Percentiles rank a stretch among this genome's conserved stretches.
Conservation (phyloP, 2,329 filamentous ascomycete species). For the Fusarium falciforme region DNA sequence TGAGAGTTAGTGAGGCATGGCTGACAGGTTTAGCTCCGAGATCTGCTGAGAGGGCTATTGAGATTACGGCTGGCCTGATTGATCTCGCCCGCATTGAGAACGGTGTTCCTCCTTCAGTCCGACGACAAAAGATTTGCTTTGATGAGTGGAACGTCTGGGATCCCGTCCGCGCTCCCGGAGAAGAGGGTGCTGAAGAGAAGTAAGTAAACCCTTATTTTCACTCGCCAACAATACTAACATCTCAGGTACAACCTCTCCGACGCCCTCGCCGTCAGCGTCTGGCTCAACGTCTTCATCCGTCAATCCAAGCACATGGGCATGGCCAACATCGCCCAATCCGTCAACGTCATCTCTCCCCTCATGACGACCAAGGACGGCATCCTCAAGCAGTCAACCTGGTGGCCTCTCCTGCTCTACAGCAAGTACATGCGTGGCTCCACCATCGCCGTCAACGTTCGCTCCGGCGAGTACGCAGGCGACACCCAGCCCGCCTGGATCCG, state of each 20-base stretch:
- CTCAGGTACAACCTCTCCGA: slow-evolving; percentile 76
- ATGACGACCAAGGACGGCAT: slow-evolving; percentile 76
- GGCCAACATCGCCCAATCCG: slow-evolving; percentile 82
- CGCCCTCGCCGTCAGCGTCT: slow-evolving; percentile 78
- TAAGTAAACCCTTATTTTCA: neutral
- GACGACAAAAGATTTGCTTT: slow-evolving; percentile 78
- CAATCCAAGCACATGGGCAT: slow-evolving; percentile 79
- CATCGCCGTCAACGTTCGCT: slow-evolving; percentile 72
- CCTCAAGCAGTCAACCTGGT: slow-evolving; percentile 80
- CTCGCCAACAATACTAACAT: neutral
- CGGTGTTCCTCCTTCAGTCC: slow-evolving; percentile 67
- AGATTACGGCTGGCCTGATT: slow-evolving; percentile 75
- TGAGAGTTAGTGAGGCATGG: neutral
- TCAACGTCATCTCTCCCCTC: slow-evolving; percentile 82
- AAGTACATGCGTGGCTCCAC: slow-evolving; percentile 77
- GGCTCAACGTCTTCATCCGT: slow-evolving; percentile 81
- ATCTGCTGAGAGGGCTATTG: slow-evolving; percentile 78
- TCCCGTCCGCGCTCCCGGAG: slow-evolving; percentile 75
- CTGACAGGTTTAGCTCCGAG: slow-evolving; percentile 62
- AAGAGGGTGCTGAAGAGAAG: slow-evolving; percentile 76
- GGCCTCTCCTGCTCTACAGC: slow-evolving; percentile 71
- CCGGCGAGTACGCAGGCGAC: slow-evolving; percentile 72
- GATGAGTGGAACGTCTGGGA: slow-evolving; percentile 92
- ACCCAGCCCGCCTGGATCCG: slow-evolving; percentile 75
- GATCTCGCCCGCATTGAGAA: slow-evolving; percentile 80